Conservation (phyloP, 495 filamentous ascomycete genomes). For the Penicillium taxi region DNA sequence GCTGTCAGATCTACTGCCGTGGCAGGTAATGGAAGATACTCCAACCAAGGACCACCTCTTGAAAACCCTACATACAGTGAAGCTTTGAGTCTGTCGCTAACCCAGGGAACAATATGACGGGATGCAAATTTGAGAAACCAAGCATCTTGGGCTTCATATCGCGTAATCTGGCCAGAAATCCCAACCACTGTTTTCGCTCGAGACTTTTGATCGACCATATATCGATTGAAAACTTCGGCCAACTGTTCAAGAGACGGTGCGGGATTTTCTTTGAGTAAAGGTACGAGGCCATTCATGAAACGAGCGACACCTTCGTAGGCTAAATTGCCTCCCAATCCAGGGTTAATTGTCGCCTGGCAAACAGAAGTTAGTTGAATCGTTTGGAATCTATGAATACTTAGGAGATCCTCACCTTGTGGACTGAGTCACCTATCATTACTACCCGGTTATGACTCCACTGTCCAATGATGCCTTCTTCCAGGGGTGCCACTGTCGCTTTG, state of each 20-base stretch:
- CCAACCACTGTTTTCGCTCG: conserved; percentile 7
- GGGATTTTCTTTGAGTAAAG: conserved; percentile 6
- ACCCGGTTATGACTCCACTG: conserved; percentile 14
- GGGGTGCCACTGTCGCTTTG: conserved; percentile 10
- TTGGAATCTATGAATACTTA: neutral
- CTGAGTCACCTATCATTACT: conserved; percentile 14
- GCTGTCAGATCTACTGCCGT: neutral
- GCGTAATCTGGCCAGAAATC: conserved; percentile 12
- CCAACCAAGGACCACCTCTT: conserved; percentile 7
- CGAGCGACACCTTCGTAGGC: conserved; percentile 13
- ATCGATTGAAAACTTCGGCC: conserved; percentile 6
- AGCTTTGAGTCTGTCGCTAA: conserved; percentile 9
- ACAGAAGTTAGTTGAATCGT: neutral
- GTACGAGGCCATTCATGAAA: conserved; percentile 7
- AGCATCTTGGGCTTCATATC: conserved; percentile 11
- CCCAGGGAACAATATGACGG: conserved; percentile 6
- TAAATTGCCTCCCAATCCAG: conserved; percentile 13
- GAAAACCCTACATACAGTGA: conserved; percentile 10
- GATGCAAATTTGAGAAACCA: conserved; percentile 13
- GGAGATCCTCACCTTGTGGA: conserved; percentile 12
- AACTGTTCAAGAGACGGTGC: conserved; percentile 7
- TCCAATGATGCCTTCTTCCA: conserved; percentile 17
- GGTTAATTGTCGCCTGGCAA: conserved; percentile 8
- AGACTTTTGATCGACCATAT: conserved; percentile 5
- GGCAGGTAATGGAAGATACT: conserved; percentile 9